These are phyloP conservation scores for Candida awuae DNA, from an alignment of 805 yeast species.

Conservation along the genomic window DNA sequence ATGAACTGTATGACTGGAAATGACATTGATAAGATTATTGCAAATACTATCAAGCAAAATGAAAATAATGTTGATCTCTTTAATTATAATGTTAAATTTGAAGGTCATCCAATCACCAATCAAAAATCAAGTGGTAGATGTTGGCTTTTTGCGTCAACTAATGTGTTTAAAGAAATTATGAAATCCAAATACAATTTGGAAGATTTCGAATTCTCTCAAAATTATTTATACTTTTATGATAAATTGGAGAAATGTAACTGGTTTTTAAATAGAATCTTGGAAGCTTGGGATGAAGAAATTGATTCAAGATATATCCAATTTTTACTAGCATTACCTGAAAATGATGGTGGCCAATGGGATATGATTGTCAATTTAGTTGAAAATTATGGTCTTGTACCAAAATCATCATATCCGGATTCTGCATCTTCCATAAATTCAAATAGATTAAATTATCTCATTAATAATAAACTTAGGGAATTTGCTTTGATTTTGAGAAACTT, in stretches of 20 bases:
- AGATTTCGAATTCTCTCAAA: conserved; percentile 70
- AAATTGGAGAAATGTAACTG: conserved; percentile 80
- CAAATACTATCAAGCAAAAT: conserved; percentile 27
- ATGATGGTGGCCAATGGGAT: conserved; percentile 89
- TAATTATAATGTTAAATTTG: conserved; percentile 37
- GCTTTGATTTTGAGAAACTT: conserved; percentile 58
- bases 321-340: conserved; percentile 55
- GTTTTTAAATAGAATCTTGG: conserved; percentile 68
- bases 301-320: conserved; percentile 68
- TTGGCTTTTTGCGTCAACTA: conserved; percentile 84
- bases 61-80: conserved; percentile 32
- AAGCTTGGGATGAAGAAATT: conserved; percentile 56
- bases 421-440: conserved; percentile 48
- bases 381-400: conserved; percentile 77
- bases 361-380: conserved; percentile 72
- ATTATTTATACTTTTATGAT: conserved; percentile 76
- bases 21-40: conserved; percentile 36
- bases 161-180: conserved; percentile 60
- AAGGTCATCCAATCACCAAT: conserved; percentile 62
- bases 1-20: conserved; percentile 47
- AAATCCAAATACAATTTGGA: conserved; percentile 56
- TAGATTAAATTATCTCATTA: conserved; percentile 53
- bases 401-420: conserved; percentile 65
- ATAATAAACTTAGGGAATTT: conserved; percentile 69
- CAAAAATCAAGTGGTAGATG: conserved; percentile 78